Conservation (phyloP, 768 basidiomycete genomes). For the Serendipita sp. region DNA sequence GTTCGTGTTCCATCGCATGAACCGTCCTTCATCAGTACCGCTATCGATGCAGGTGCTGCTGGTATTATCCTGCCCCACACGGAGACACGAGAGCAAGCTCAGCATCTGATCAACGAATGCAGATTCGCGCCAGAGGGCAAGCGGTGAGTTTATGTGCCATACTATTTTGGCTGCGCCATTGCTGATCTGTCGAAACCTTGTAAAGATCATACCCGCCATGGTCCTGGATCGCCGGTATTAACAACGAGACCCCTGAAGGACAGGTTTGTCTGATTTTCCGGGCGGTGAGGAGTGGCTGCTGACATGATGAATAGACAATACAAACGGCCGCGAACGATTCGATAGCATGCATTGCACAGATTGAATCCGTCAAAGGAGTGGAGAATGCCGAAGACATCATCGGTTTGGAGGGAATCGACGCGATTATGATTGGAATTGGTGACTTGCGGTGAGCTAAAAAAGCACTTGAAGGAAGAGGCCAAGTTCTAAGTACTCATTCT, state of each 20-base stretch:
- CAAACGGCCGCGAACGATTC: neutral
- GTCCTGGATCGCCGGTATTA: neutral
- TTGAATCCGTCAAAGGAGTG: neutral
- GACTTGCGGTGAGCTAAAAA: neutral
- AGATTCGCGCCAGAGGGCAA: constrained; percentile 6
- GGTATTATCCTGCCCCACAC: neutral
- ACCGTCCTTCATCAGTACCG: neutral
- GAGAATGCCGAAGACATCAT: constrained; percentile 6
- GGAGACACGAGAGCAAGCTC: constrained; percentile 5
- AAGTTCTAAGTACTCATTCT: neutral
- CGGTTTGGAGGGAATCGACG: neutral
- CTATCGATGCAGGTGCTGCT: constrained; percentile 2
- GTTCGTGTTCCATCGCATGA: constrained; percentile 3
- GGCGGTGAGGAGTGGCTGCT: too few relatives aligned
- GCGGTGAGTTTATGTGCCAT: neutral
- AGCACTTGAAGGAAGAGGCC: neutral
- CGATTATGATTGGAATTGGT: constrained; percentile 3
- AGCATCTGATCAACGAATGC: constrained; percentile 8
- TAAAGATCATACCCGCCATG: neutral
- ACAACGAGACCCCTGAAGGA: neutral
- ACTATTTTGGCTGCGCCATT: neutral
- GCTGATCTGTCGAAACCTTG: too few relatives aligned
- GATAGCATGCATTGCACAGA: neutral
- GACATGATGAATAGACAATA: neutral
- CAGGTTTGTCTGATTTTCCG: neutral